Evolutionary conservation across 305 asterid species (phyloP).

Genomic region (Fraxinus albicans): DNA sequence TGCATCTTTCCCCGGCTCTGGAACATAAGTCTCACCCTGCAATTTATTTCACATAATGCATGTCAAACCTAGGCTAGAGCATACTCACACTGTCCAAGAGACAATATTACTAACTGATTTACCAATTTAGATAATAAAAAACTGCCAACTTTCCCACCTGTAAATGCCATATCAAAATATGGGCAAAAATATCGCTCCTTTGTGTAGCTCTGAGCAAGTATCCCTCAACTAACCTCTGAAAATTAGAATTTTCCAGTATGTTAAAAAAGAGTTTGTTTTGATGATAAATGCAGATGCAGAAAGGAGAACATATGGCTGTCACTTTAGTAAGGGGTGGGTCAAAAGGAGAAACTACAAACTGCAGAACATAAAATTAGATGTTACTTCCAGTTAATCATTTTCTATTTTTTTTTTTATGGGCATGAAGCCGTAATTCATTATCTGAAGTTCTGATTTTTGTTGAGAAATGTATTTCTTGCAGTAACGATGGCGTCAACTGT

Average conservation of each 20-base stretch:
- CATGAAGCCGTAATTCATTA: conserved; percentile 14
- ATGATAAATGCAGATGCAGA: conserved; percentile 24
- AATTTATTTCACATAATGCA: conserved; percentile 28
- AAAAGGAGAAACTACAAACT: conserved; percentile 13
- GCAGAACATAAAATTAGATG: background rate
- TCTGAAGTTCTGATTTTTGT: conserved; percentile 4
- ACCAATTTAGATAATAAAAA: background rate
- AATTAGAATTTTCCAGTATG: conserved; percentile 25
- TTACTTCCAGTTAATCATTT: conserved; percentile 1
- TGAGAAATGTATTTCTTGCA: conserved; percentile 9
- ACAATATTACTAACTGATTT: conserved; percentile 15
- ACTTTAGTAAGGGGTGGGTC: background rate
- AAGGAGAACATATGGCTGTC: background rate
- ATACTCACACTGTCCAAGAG: conserved; percentile 18
- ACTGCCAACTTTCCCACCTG: conserved; percentile 50
- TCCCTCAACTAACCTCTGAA: conserved; percentile 96
- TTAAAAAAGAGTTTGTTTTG: conserved; percentile 16
- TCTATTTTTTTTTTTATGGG: background rate
- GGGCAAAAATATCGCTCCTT: conserved; percentile 94
- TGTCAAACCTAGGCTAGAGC: conserved; percentile 28
- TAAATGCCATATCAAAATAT: conserved; percentile 97
- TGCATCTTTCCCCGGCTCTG: conserved; percentile 70
- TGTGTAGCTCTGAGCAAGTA: conserved; percentile 98
- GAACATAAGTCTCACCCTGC: conserved; percentile 79
- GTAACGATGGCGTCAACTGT: conserved; percentile 1